Evolutionary conservation across 768 basidiomycete genomes (phyloP).

Genomic region (Leccinum disarticulatum): DNA sequence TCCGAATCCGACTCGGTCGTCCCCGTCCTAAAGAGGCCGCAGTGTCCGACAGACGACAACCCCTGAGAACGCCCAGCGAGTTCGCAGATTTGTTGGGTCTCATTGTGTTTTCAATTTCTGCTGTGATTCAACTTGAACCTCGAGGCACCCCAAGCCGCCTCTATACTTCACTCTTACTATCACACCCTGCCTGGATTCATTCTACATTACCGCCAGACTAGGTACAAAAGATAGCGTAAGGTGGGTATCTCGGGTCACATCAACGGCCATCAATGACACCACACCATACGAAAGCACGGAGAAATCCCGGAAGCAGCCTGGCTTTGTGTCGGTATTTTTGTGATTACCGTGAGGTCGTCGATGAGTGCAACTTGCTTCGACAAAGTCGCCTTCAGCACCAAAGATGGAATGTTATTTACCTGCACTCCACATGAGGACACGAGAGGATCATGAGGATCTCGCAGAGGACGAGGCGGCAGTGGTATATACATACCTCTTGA

Average conservation of each 20-base stretch:
- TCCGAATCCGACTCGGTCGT: constrained; percentile 17
- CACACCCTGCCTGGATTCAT: not conserved
- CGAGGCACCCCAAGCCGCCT: constrained; percentile 7
- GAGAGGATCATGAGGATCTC: no score
- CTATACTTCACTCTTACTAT: not conserved
- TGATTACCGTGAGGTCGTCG: no score
- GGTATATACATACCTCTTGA: no score
- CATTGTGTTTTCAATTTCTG: not conserved
- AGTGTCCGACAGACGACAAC: constrained; percentile 25
- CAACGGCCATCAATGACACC: not conserved
- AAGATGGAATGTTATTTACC: no score
- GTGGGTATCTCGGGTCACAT: not conserved
- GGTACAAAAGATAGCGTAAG: constrained; percentile 8
- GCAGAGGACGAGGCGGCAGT: no score
- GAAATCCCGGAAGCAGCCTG: no score
- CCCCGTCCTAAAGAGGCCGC: not conserved
- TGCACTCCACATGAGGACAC: no score
- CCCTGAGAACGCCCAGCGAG: constrained; percentile 4
- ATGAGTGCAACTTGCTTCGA: no score
- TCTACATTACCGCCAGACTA: constrained; percentile 13
- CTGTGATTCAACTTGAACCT: not conserved
- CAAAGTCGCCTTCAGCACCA: no score
- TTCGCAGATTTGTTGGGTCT: not conserved
- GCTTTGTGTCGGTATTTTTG: no score
- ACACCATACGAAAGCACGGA: not conserved